Evolutionary conservation across 192 early-diverging fungal species (phyloP).

Genomic region (Geranomyces michiganensis): DNA sequence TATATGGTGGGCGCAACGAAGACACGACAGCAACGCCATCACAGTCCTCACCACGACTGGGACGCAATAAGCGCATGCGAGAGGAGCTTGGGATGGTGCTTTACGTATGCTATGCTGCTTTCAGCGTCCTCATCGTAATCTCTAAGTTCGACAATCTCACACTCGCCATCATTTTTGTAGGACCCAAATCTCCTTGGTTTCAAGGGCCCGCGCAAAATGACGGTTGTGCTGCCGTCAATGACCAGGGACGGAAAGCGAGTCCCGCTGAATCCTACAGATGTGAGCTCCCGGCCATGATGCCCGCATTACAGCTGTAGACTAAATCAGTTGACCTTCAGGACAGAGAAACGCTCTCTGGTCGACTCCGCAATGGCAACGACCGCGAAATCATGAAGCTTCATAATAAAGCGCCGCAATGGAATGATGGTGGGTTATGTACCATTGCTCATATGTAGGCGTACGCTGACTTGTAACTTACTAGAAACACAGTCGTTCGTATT

Average conservation of each 20-base stretch:
- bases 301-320: not conserved
- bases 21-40: constrained; percentile 51
- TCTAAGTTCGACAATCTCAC: no score
- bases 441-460: not conserved
- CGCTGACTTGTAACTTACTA: constrained; percentile 25
- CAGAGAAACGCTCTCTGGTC: constrained; percentile 65
- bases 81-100: constrained; percentile 76
- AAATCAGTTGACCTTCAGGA: constrained; percentile 47
- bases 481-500: constrained; percentile 88
- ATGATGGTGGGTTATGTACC: constrained; percentile 60
- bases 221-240: constrained; percentile 75
- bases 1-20: constrained; percentile 54
- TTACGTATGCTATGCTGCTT: constrained; percentile 61
- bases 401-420: constrained; percentile 96
- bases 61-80: constrained; percentile 37
- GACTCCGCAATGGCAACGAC: constrained; percentile 58
- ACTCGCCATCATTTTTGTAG: no score
- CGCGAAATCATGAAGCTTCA: constrained; percentile 72
- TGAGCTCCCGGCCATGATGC: constrained; percentile 22
- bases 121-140: no score
- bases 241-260: constrained; percentile 60
- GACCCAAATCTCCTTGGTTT: constrained; percentile 86
- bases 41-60: not conserved
- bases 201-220: constrained; percentile 93
- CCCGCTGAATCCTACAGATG: constrained; percentile 54